Evolutionary conservation across 345 rosid genomes (phyloP).

Genomic region (Arabidopsis suecica): DNA sequence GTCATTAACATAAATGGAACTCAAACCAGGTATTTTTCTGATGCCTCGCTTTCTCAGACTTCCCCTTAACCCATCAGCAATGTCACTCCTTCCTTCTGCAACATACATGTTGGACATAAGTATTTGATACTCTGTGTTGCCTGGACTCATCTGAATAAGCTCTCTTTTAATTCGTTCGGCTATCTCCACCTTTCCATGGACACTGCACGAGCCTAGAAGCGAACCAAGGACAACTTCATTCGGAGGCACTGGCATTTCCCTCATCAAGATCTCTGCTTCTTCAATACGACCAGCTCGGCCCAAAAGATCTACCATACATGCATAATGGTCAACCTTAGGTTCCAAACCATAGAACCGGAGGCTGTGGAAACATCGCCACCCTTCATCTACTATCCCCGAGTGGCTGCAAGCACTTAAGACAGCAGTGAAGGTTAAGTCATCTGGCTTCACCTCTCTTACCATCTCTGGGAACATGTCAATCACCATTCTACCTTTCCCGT

Average conservation of each 20-base stretch:
- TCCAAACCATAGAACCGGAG: slow-evolving; percentile 54
- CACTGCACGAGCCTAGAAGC: slow-evolving; percentile 75
- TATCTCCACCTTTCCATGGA: slow-evolving; percentile 63
- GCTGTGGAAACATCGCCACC: slow-evolving; percentile 51
- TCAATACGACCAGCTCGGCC: slow-evolving; percentile 77
- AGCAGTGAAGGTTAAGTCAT: slow-evolving; percentile 74
- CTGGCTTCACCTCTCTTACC: slow-evolving; percentile 69
- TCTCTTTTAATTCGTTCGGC: slow-evolving; percentile 56
- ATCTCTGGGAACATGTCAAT: slow-evolving; percentile 62
- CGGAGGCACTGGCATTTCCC: slow-evolving; percentile 72
- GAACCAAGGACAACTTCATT: slow-evolving; percentile 87
- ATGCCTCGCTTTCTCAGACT: slow-evolving; percentile 57
- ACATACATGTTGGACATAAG: slow-evolving; percentile 73
- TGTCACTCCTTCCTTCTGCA: slow-evolving; percentile 57
- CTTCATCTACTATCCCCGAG: slow-evolving; percentile 71
- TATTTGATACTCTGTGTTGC: slow-evolving; percentile 66
- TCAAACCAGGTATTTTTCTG: slow-evolving; percentile 77
- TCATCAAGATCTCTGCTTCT: slow-evolving; percentile 66
- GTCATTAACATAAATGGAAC: slow-evolving; percentile 62
- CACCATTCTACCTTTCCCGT: slow-evolving; percentile 61
- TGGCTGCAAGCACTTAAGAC: slow-evolving; percentile 83
- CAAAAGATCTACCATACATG: slow-evolving; percentile 89
- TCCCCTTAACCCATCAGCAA: slow-evolving; percentile 54
- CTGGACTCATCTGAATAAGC: slow-evolving; percentile 60
- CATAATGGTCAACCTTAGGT: slow-evolving; percentile 79